Evolutionary conservation across 768 basidiomycete species (phyloP), one percentile per base, ranked within the genome.

Genomic region (Russula sp.): DNA sequence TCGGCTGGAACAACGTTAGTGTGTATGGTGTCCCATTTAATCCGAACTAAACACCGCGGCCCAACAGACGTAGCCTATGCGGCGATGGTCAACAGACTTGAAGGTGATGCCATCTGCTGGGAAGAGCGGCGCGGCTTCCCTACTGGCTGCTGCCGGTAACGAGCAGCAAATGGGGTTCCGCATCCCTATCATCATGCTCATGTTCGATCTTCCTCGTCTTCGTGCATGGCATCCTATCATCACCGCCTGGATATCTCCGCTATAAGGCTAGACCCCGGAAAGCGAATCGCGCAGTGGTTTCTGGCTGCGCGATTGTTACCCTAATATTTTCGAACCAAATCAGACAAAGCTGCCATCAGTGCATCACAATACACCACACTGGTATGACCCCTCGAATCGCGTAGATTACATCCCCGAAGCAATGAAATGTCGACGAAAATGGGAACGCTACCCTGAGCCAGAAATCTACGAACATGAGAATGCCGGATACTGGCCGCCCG

Each of bases 41-140:
- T n/a, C n/a, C n/a, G n/a, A n/a, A n/a, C n/a, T n/a, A n/a, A n/a
- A n/a, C n/a, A 24, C 13, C 16, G n/a, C n/a, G n/a, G 32, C 28
- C 14, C 18, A 4, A 49, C 48, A 79, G 80, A 75, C 56, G 74
- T 77, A 34, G 73, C 78, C n/a, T 78, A 77, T 60, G 72, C 75
- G 0, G 70, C 73, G 34, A 81, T 79, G 77, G 72, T 81, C 36
- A 80, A 81, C 68, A 75, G n/a, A n/a, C n/a, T n/a, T n/a, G n/a
- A 80, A 52, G 75, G 76, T 46, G 79, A 81, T 54, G 79, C 75
- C 11, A 70, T 79, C 63, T 71, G 75, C 32, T 77, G 72, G 51
- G 72, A 76, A 36, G 78, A 80, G 62, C 81, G 80, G 80, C 72
- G 76, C 4, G 64, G 6, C 66, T 77, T 6, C 78, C 79, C 44